Evolutionary conservation across 192 early-diverging fungal genomes (phyloP).

Genomic region (Blastocladiella britannica): DNA sequence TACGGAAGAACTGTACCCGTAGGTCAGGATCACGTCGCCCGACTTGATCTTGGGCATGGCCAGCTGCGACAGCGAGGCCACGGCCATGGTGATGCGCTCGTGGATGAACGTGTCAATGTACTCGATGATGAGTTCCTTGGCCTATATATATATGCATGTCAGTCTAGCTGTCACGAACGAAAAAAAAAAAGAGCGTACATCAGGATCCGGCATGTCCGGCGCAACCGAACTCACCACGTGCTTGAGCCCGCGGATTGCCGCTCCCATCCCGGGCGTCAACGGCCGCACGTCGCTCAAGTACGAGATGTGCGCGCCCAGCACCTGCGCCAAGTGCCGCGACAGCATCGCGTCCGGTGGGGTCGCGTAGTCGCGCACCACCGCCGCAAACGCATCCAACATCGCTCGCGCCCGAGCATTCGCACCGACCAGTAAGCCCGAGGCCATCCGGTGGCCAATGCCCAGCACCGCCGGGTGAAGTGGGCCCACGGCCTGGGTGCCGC

Average conservation of each 20-base stretch:
- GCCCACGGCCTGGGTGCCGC: no score
- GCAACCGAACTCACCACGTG: slow-evolving; percentile 57
- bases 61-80: slow-evolving; percentile 51
- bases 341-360: slow-evolving; percentile 65
- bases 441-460: slow-evolving; percentile 67
- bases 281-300: slow-evolving; percentile 64
- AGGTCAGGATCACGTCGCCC: slow-evolving; percentile 81
- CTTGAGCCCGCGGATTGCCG: slow-evolving; percentile 75
- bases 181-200: slow-evolving; percentile 29
- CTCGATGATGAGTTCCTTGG: slow-evolving; percentile 39
- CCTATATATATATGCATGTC: slow-evolving; percentile 17
- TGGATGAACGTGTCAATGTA: slow-evolving; percentile 74
- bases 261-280: slow-evolving; percentile 85
- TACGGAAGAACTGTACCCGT: slow-evolving; percentile 80
- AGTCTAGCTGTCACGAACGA: not conserved
- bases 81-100: slow-evolving; percentile 70
- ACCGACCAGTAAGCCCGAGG: slow-evolving; percentile 64
- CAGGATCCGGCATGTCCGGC: slow-evolving; percentile 62
- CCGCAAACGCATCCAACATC: slow-evolving; percentile 61
- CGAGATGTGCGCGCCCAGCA: slow-evolving; percentile 75
- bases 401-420: slow-evolving; percentile 80
- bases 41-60: slow-evolving; percentile 76
- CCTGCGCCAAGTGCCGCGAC: slow-evolving; percentile 51
- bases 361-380: slow-evolving; percentile 79
- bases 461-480: slow-evolving; percentile 73